phyloP scores from a whole-genome alignment of 192 early-diverging fungal species.

The Coemansia sp. region DNA sequence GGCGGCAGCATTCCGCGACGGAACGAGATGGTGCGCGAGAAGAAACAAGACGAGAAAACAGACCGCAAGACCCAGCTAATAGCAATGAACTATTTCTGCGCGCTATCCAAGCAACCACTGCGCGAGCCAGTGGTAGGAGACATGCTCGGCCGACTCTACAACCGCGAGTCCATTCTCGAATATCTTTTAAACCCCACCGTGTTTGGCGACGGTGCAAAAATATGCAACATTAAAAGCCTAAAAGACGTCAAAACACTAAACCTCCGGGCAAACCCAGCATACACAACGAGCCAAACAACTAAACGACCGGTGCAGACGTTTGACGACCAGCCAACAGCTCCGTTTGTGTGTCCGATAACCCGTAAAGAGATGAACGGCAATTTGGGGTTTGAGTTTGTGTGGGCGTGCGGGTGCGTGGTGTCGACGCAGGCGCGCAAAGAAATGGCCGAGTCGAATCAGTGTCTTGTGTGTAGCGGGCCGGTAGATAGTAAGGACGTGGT shows the following conservation, averaged over 20 bases:
- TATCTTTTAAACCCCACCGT: constrained; percentile 57
- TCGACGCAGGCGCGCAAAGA: constrained; percentile 42
- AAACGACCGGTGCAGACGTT: constrained; percentile 1
- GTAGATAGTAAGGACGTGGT: constrained; percentile 19
- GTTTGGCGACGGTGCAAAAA: constrained; percentile 63
- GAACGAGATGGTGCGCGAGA: constrained; percentile 53
- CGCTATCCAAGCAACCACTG: constrained; percentile 54
- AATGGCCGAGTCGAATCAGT: constrained; percentile 8
- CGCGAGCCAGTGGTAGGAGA: constrained; percentile 61
- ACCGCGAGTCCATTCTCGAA: constrained; percentile 67
- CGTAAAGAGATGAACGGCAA: constrained; percentile 55
- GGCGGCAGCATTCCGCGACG: constrained; percentile 56
- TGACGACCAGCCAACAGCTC: constrained; percentile 23
- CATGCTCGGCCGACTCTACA: constrained; percentile 69
- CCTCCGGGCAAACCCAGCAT: constrained; percentile 14
- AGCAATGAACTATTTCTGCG: constrained; percentile 35
- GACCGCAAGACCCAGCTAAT: constrained; percentile 26
- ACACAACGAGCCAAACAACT: not conserved
- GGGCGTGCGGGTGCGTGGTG: constrained; percentile 53
- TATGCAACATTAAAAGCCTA: constrained; percentile 26
- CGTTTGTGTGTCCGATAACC: constrained; percentile 52
- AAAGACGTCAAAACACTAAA: constrained; percentile 35
- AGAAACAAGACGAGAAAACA: constrained; percentile 40
- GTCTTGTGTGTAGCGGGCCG: constrained; percentile 29
- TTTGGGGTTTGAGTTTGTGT: constrained; percentile 38